Conservation (phyloP, 495 filamentous ascomycete genomes). For the Haplographium delicatum region DNA sequence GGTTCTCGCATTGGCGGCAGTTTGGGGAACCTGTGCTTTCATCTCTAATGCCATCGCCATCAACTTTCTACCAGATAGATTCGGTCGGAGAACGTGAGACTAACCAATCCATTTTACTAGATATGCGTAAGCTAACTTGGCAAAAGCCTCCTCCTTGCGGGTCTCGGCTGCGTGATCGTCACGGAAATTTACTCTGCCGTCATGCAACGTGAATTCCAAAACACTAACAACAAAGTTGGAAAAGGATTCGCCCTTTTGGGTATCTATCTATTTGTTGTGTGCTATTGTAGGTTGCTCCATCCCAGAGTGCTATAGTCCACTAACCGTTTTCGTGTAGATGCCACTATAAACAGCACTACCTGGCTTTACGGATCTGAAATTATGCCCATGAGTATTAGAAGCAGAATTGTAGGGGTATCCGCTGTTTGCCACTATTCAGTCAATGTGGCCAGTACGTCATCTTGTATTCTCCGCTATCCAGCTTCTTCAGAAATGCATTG, state of each 20-base stretch:
- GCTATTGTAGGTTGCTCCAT: conserved; percentile 42
- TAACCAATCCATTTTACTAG: conserved; percentile 19
- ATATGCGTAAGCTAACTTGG: conserved; percentile 4
- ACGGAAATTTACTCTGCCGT: conserved; percentile 56
- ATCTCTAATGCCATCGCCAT: conserved; percentile 47
- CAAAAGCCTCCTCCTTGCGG: conserved; percentile 47
- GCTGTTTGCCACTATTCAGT: conserved; percentile 54
- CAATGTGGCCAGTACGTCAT: conserved; percentile 50
- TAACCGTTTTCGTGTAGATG: conserved; percentile 33
- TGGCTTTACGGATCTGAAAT: conserved; percentile 59
- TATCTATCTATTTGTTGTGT: conserved; percentile 54
- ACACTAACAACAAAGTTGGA: conserved; percentile 48
- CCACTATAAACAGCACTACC: conserved; percentile 54
- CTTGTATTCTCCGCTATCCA: too few relatives aligned
- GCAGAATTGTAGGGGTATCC: conserved; percentile 55
- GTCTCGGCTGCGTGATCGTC: conserved; percentile 43
- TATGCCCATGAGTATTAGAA: conserved; percentile 49
- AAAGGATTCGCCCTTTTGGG: conserved; percentile 58
- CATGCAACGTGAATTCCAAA: conserved; percentile 52
- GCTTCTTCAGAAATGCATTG: too few relatives aligned
- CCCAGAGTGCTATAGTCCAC: not conserved
- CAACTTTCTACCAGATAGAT: conserved; percentile 51
- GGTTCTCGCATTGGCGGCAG: conserved; percentile 49
- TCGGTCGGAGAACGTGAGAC: conserved; percentile 58
- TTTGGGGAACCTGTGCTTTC: conserved; percentile 53